Percentiles rank a stretch among this genome's conserved stretches.
Conservation (phyloP, 192 early-diverging fungal species). For the Oehlia diaphana region DNA sequence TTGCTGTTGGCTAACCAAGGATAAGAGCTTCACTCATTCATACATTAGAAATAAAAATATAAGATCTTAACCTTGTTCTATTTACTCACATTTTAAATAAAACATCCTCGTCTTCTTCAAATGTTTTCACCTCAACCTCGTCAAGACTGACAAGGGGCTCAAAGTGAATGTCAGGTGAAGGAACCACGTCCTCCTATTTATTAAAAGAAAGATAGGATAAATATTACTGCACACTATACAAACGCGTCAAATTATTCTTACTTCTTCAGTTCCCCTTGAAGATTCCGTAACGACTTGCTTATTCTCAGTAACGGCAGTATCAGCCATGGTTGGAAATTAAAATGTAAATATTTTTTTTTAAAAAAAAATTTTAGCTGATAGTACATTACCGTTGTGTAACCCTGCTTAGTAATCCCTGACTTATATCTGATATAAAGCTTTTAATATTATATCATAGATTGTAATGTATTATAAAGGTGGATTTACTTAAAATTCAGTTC, state of each 20-base stretch:
- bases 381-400: no score
- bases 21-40: no score
- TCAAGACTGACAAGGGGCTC: constrained; percentile 94
- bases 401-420: no score
- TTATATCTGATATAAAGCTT: no score
- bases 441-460: no score
- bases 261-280: constrained; percentile 4
- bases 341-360: no score
- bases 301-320: neutral
- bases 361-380: no score
- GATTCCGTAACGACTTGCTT: constrained; percentile 7
- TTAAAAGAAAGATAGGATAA: neutral
- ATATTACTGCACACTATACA: neutral
- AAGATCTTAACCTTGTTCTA: neutral
- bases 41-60: neutral
- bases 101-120: constrained; percentile 93
- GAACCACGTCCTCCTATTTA: constrained; percentile 70
- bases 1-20: neutral
- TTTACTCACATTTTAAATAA: constrained; percentile 82
- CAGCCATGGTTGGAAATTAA: neutral
- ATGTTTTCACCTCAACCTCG: constrained; percentile 90
- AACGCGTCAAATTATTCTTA: neutral
- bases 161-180: constrained; percentile 89
- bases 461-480: no score
- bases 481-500: no score